Evolutionary conservation across 2,329 filamentous ascomycete species (phyloP).

Genomic region (Cryphonectria naterciae): DNA sequence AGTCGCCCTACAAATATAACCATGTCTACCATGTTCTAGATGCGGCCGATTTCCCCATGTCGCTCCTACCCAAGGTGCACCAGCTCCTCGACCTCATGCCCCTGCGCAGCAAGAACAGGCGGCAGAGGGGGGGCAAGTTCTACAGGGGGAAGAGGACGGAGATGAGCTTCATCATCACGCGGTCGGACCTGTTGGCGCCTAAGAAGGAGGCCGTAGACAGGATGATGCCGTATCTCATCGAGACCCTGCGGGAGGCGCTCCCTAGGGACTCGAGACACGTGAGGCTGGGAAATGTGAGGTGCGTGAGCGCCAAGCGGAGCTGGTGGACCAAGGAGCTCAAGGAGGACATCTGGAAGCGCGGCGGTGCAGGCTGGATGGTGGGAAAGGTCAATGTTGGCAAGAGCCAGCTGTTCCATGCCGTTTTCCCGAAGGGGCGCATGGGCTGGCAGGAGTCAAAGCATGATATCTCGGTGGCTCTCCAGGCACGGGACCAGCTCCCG

Average conservation of each 20-base stretch:
- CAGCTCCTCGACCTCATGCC: constrained; percentile 71
- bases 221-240: constrained; percentile 82
- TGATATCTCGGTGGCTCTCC: constrained; percentile 41
- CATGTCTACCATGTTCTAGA: constrained; percentile 96
- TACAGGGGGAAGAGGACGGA: constrained; percentile 71
- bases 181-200: constrained; percentile 83
- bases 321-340: constrained; percentile 94
- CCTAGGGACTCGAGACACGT: constrained; percentile 68
- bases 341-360: constrained; percentile 81
- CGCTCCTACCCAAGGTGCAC: constrained; percentile 78
- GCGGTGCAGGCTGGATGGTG: constrained; percentile 91
- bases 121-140: constrained; percentile 70
- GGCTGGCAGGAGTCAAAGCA: constrained; percentile 43
- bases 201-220: constrained; percentile 81
- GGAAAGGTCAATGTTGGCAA: constrained; percentile 99
- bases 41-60: constrained; percentile 96
- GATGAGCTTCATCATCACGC: constrained; percentile 88
- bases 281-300: constrained; percentile 85
- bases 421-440: constrained; percentile 78
- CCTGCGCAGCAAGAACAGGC: constrained; percentile 78
- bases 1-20: constrained; percentile 88
- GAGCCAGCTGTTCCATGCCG: constrained; percentile 83
- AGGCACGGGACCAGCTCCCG: constrained; percentile 33
- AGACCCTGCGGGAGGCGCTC: constrained; percentile 76
- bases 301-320: constrained; percentile 80